Evolutionary conservation across 2,329 filamentous ascomycete species (phyloP), one percentile per base, ranked within the genome.

Genomic region (Boeremia exigua): DNA sequence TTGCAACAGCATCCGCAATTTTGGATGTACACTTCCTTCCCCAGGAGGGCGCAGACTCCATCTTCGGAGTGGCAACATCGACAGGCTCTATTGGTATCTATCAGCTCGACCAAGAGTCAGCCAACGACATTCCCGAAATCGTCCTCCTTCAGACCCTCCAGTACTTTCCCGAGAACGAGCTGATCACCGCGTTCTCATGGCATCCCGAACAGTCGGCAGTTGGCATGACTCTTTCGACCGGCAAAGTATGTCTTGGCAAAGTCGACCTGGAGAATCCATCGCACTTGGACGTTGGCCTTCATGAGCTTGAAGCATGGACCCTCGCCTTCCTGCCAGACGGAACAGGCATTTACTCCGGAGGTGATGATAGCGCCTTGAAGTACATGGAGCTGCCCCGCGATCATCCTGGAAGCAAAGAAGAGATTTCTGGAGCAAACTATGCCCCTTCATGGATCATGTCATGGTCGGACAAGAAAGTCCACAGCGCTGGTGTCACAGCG

Each of bases 401-500:
- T 32, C 48, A 49, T 8, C 46, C 52, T 0, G 48, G 43, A 4
- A 48, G 52, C 17, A 54, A 59, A 4, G 40, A 48, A 7, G 40
- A 38, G 17, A 44, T 38, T 25, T n/a, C 48, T 14, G 33, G 40
- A 23, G 38, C 33, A 7, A 39, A 63, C 11, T 56, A 56, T 19
- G 47, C 55, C 14, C 52, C 62, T 9, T 49, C 56, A 17, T 56
- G 45, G 34, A 63, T 62, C 11, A 52, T 66, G 29, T 58, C 67
- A 2, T 80, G 78, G 78, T 75, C 76, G 47, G 84, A 87, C 63
- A 77, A 78, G 19, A 87, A 81, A 58, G 81, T 83, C 14, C 92
- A 96, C 67, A 80, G 81, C n/a, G 92, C 92, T 1, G 94, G 95
- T 10, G 90, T 98, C 1, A 96, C 93, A 0, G 86, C 91, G 2